These are phyloP conservation scores for Neocatenulostroma microsporum DNA, from an alignment of 2,329 filamentous ascomycete species.

Conservation along the genomic window DNA sequence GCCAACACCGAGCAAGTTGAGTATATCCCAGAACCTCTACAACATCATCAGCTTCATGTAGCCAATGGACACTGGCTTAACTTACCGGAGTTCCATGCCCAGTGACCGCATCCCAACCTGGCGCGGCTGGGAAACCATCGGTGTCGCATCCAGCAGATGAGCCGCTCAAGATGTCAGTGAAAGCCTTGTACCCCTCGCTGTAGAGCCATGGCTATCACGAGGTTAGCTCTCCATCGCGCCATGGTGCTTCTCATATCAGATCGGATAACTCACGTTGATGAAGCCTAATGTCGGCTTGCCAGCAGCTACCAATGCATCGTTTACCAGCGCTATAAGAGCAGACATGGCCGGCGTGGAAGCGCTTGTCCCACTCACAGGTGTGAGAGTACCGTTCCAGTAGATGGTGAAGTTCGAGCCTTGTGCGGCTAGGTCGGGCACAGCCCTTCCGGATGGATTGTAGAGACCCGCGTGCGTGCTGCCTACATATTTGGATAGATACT, in stretches of 20 bases:
- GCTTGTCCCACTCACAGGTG: constrained; percentile 41
- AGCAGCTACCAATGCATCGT: constrained; percentile 50
- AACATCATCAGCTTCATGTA: no score
- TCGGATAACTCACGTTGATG: no score
- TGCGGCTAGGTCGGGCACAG: constrained; percentile 40
- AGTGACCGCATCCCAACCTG: constrained; percentile 29
- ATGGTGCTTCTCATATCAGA: no score
- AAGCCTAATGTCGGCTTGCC: constrained; percentile 49
- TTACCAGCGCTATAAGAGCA: constrained; percentile 53
- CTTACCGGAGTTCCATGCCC: constrained; percentile 23
- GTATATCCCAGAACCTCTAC: no score
- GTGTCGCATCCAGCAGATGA: constrained; percentile 20
- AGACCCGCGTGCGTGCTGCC: constrained; percentile 34
- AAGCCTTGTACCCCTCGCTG: constrained; percentile 37
- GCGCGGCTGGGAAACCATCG: constrained; percentile 24
- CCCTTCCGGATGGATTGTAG: constrained; percentile 38
- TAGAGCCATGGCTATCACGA: constrained; percentile 57
- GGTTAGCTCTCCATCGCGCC: no score
- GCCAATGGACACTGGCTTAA: no score
- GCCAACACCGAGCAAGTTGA: no score
- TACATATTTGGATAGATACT: constrained; percentile 32
- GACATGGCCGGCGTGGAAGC: constrained; percentile 54
- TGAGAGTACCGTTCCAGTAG: constrained; percentile 26
- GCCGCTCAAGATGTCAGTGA: constrained; percentile 43
- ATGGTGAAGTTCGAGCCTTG: constrained; percentile 46